A percentile compares a stretch with the other conserved stretches of the same genome.
Evolutionary conservation across 2,329 filamentous ascomycete species (phyloP).

Genomic region (Teratosphaeria gauchensis): DNA sequence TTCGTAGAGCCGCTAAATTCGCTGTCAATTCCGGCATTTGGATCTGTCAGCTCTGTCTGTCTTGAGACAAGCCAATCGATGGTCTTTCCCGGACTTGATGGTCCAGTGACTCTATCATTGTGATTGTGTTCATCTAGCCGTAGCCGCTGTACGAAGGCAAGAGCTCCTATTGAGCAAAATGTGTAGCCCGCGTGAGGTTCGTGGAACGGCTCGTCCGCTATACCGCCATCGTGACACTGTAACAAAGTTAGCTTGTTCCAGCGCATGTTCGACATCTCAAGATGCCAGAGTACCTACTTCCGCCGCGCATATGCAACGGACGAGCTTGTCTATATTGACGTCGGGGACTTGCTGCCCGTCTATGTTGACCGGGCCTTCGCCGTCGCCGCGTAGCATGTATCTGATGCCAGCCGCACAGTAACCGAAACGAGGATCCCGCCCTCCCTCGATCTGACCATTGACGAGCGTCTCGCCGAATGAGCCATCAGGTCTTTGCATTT

Average conservation of each 20-base stretch:
- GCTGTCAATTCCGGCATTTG: slow-evolving; percentile 34
- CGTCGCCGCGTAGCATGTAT: slow-evolving; percentile 57
- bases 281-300: slow-evolving; percentile 26
- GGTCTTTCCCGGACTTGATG: slow-evolving; percentile 26
- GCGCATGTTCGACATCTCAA: background rate
- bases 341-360: slow-evolving; percentile 53
- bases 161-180: slow-evolving; percentile 73
- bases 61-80: slow-evolving; percentile 38
- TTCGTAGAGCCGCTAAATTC: slow-evolving; percentile 8
- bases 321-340: slow-evolving; percentile 62
- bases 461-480: slow-evolving; percentile 81
- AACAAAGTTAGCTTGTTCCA: background rate
- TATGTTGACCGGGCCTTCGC: slow-evolving; percentile 43
- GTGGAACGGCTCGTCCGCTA: slow-evolving; percentile 66
- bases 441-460: slow-evolving; percentile 57
- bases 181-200: slow-evolving; percentile 88
- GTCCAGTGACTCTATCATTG: background rate
- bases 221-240: slow-evolving; percentile 75
- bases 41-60: slow-evolving; percentile 31
- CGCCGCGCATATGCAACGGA: slow-evolving; percentile 59
- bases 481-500: slow-evolving; percentile 70
- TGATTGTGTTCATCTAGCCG: slow-evolving; percentile 14
- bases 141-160: slow-evolving; percentile 64
- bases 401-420: slow-evolving; percentile 74
- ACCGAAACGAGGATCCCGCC: slow-evolving; percentile 76